Evolutionary conservation across 805 yeast species (phyloP), one percentile per base, ranked within the genome.

Genomic region (Priceomyces fermenticarens): DNA sequence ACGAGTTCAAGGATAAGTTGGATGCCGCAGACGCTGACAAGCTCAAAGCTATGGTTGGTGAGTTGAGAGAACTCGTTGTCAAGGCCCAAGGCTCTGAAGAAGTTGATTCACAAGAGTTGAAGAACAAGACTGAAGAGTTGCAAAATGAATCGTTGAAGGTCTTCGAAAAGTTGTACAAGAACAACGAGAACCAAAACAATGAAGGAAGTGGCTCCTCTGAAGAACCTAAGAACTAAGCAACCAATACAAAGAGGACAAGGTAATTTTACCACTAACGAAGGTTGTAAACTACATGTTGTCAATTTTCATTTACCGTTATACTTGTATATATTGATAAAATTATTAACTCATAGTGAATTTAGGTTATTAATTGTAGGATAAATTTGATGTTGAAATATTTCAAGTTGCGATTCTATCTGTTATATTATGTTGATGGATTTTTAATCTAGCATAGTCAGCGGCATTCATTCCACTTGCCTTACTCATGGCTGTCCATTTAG

Each of bases 61-160:
- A 78, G 45, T 70, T 81, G 60, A 82, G 85, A 73, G 84, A 80
- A 63, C 61, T 80, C 26, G 78, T 82, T 43, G 81, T 81, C 53
- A 78, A 80, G 70, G 83, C 80, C 30, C 81, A 76, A 65, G 67
- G 80, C 38, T 80, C 82, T 60, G 75, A 75, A 48, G 83, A 77
- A 63, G 83, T 81, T 52, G 75, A 78, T 55, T 67, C 79, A 46
- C 73, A 78, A 53, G 79, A 74, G 53, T 74, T 86, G 66, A 83
- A 83, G 77, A 69, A 78, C 53, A 78, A 81, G 76, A 80, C 87
- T 52, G 88, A 83, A 50, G 86, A 80, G 58, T 72, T 85, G 63
- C 90, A 85, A 71, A 78, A 72, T 57, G 76, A 83, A 54, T 81
- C 91, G 12, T 75, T 86, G 72, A 81, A 82, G 65, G 76, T 85